phyloP scores from a whole-genome alignment of 2,329 filamentous ascomycete species.

The Aspergillus caelatus region DNA sequence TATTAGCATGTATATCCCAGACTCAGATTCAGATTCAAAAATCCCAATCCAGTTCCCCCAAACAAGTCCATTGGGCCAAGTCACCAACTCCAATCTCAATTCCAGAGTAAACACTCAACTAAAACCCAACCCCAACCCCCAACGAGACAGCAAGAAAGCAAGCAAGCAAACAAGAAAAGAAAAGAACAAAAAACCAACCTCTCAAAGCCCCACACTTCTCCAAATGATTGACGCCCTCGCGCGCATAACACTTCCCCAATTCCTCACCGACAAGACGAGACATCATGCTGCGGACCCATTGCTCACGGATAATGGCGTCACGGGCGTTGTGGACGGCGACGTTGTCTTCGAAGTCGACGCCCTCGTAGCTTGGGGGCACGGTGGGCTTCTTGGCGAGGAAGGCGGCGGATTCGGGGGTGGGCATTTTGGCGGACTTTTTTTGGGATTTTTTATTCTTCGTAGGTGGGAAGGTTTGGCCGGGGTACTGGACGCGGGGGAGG shows the following conservation, averaged over 20 bases:
- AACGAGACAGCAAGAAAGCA: not conserved
- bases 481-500: slow-evolving; percentile 2
- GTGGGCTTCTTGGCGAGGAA: slow-evolving; percentile 69
- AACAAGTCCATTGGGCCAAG: too few species aligned
- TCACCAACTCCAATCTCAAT: not conserved
- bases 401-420: slow-evolving; percentile 64
- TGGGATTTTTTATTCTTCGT: not conserved
- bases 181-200: slow-evolving; percentile 52
- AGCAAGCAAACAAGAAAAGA: slow-evolving; percentile 11
- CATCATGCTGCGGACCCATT: slow-evolving; percentile 73
- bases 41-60: not conserved
- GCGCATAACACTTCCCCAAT: slow-evolving; percentile 67
- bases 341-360: slow-evolving; percentile 69
- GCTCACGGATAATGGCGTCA: slow-evolving; percentile 67
- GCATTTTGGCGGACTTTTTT: slow-evolving; percentile 50
- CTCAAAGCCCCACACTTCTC: slow-evolving; percentile 68
- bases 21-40: not conserved
- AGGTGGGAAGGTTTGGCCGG: not conserved
- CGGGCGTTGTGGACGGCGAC: slow-evolving; percentile 65
- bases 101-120: not conserved
- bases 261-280: slow-evolving; percentile 66
- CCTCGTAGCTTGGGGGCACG: slow-evolving; percentile 67
- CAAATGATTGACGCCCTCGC: slow-evolving; percentile 68
- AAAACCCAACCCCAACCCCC: not conserved
- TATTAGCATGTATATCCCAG: not conserved